phyloP scores from a whole-genome alignment of 257 asterid genomes.

The Dorcoceras hygrometricum region DNA sequence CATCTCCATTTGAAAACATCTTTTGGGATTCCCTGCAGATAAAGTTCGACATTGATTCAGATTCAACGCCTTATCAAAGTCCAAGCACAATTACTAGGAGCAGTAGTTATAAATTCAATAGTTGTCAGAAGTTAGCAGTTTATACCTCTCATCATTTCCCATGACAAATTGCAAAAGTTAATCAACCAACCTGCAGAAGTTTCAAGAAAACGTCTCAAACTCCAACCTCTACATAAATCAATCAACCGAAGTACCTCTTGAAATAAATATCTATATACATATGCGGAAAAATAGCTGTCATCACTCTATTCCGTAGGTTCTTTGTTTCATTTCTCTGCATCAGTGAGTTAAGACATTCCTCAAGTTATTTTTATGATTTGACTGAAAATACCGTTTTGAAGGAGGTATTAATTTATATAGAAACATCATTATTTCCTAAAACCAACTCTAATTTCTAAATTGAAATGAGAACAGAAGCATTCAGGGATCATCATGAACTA shows the following conservation, averaged over 20 bases:
- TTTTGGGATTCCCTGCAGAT: constrained; percentile 49
- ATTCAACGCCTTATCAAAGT: background rate
- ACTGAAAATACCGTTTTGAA: background rate
- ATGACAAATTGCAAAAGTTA: constrained; percentile 28
- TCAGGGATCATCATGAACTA: background rate
- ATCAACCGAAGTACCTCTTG: constrained; percentile 6
- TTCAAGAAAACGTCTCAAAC: constrained; percentile 23
- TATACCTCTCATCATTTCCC: constrained; percentile 46
- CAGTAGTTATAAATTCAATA: constrained; percentile 8
- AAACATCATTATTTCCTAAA: constrained; percentile 13
- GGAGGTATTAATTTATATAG: background rate
- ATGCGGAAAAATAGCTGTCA: constrained; percentile 1
- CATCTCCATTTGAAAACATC: constrained; percentile 73
- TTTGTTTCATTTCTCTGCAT: constrained; percentile 11
- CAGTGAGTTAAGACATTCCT: background rate
- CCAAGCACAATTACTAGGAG: background rate
- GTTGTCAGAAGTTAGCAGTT: constrained; percentile 4
- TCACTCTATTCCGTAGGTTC: constrained; percentile 8
- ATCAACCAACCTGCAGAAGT: constrained; percentile 32
- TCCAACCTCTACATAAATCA: background rate
- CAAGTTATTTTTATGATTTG: background rate
- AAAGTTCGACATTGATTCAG: constrained; percentile 24
- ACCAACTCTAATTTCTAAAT: constrained; percentile 10
- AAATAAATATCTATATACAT: constrained; percentile 6
- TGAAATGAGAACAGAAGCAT: background rate